Base-by-base conservation (phyloP, 257 asterid genomes). In the Solanum gracilifrons region DNA sequence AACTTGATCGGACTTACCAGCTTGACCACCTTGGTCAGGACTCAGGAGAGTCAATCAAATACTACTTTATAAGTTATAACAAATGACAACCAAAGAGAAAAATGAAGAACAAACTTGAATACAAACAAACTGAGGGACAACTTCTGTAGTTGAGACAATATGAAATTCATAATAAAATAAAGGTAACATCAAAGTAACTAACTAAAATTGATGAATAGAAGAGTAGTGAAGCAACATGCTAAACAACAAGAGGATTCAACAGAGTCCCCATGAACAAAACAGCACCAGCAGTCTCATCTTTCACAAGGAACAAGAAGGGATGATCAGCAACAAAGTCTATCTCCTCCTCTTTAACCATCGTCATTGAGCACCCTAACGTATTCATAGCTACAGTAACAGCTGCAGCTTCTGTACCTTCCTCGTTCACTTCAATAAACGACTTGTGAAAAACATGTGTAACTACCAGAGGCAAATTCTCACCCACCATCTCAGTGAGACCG, bases 401-500 rank as follows among this genome's bases (percentile, higher is more conserved):
- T 18, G 86, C 90, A 21, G 93, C 91, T 88, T 91, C 90, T 31
- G 80, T 21, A 33, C 46, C 80, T 33, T 33, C 80, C 41, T 73
- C 48, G 39, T 73, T 73, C 11, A 73, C 46, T 73, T 73, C 80
- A 9, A 73, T 36, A 74, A 35, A 74, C 18, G 48, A 8, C 41
- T 73, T 73, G 93, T 89, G 92, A 89, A 80, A 89, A 88, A 51
- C 23, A 23, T 3, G 73, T 76, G 10, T 85, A 60, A 36, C 55
- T 55, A 51, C 86, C 73, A 39, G 85, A 60, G 18, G 87, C 62
- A 41, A 82, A 84, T 35, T 32, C n/a, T 7, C 77, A 36, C 74
- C 86, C 18, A 87, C 91, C 82, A 91, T 91, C 73, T 88, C 92
- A 4, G 83, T 43, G 68, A 91, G 88, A 20, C 89, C 90, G 20